Conservation (phyloP, 1,139 yeast species). For the Hyphopichia fennica region DNA sequence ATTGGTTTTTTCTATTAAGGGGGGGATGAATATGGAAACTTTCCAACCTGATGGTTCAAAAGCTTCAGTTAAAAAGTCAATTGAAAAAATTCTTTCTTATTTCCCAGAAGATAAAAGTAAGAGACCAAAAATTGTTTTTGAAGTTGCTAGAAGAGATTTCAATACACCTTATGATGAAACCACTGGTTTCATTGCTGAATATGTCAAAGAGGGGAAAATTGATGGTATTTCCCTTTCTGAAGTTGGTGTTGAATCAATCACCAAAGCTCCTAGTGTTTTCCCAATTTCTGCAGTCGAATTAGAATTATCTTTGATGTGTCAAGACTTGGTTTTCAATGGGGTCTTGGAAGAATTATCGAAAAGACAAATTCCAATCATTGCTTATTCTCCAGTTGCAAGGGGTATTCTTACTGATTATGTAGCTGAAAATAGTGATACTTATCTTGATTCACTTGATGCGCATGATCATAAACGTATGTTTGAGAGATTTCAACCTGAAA, state of each 20-base stretch:
- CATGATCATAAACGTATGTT: constrained; percentile 54
- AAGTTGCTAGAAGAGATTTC: constrained; percentile 67
- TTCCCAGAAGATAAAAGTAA: constrained; percentile 45
- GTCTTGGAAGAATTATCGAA: constrained; percentile 53
- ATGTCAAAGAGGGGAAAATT: constrained; percentile 54
- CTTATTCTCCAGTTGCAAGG: constrained; percentile 82
- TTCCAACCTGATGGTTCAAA: constrained; percentile 50
- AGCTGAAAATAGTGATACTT: constrained; percentile 37
- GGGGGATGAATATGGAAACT: constrained; percentile 43
- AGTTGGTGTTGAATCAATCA: constrained; percentile 59
- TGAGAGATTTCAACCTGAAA: constrained; percentile 63
- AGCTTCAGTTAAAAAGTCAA: constrained; percentile 46
- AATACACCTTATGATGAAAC: constrained; percentile 49
- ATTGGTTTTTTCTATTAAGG: constrained; percentile 67
- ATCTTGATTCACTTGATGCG: constrained; percentile 40
- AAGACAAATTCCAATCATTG: constrained; percentile 60
- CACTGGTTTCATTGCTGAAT: constrained; percentile 49
- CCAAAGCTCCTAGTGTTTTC: constrained; percentile 48
- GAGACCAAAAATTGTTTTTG: constrained; percentile 55
- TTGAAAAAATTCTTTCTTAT: constrained; percentile 46
- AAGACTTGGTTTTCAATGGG: constrained; percentile 61
- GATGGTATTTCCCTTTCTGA: constrained; percentile 74
- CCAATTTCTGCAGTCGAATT: constrained; percentile 71
- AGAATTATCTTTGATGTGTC: constrained; percentile 69
- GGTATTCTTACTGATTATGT: constrained; percentile 69